A percentile compares a stretch with the other conserved stretches of the same genome.
Evolutionary conservation across 129 eudicot species (phyloP).

Genomic region (Apium graveolens): DNA sequence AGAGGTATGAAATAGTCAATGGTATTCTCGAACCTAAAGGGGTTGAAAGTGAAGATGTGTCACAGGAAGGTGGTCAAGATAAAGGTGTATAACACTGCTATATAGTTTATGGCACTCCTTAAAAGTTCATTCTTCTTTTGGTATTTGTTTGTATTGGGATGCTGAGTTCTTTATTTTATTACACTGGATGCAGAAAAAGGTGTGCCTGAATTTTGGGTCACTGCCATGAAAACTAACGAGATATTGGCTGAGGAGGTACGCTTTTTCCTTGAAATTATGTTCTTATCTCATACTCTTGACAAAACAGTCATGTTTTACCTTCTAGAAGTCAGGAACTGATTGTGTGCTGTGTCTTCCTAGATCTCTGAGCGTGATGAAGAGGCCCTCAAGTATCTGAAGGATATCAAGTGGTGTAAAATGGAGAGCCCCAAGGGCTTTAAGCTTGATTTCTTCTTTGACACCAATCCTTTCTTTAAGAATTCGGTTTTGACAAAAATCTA

Average conservation of each 20-base stretch:
- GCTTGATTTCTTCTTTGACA: constrained; percentile 83
- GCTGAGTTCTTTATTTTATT: not conserved
- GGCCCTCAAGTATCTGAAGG: constrained; percentile 72
- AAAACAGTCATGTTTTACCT: not conserved
- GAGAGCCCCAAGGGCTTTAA: constrained; percentile 86
- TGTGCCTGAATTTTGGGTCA: constrained; percentile 85
- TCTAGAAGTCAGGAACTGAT: not conserved
- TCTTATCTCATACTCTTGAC: not conserved
- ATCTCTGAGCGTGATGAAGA: constrained; percentile 91
- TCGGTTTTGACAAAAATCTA: constrained; percentile 73
- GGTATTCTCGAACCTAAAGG: constrained; percentile 71
- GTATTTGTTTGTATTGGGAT: not conserved
- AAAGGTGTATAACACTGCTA: not conserved
- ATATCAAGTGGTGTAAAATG: constrained; percentile 70
- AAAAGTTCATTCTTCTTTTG: not conserved
- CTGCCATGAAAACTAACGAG: constrained; percentile 82
- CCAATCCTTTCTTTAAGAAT: constrained; percentile 76
- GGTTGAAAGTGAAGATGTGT: constrained; percentile 30
- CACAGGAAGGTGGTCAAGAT: constrained; percentile 30
- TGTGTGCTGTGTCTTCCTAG: constrained; percentile 22
- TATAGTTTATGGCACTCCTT: not conserved
- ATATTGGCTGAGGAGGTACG: constrained; percentile 72
- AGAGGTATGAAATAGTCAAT: constrained; percentile 82
- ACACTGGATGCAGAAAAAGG: constrained; percentile 57
- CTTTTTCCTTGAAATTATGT: not conserved